Base-by-base conservation (phyloP, 2,329 filamentous ascomycete species). In the Chaetomiaceae sp. region DNA sequence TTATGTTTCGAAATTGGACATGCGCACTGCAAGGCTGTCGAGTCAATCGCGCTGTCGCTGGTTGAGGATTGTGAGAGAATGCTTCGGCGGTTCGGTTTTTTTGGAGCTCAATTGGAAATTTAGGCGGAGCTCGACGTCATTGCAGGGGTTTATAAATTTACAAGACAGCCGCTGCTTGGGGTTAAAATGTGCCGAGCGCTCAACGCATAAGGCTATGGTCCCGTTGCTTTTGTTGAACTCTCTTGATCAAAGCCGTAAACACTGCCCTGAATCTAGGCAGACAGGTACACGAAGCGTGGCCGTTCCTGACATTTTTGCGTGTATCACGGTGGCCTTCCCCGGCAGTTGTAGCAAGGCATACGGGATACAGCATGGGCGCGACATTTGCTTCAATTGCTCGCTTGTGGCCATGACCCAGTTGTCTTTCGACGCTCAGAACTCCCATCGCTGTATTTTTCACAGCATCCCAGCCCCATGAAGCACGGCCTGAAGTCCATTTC, bases 401-500 rank as follows among this genome's bases (percentile, higher is more conserved):
- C 30, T 54, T 37, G 21, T 48, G 23, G 38, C 42, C 50, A 41
- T 53, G 48, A 18, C 38, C 47, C 37, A 43, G 51, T 27, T 41
- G 48, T 41, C 49, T 50, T 48, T 51, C 48, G 54, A 52, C 49
- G 49, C 46, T 47, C 38, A 51, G 5, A 56, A 38, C 27, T 51
- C 49, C 52, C 23, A n/a, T 30, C 23, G 52, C 44, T 46, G 46
- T 49, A 29, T 42, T 36, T 49, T 33, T 48, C 42, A 46, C 46
- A 53, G 32, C 53, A 23, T 48, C 40, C 49, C 54, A 32, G 41
- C 49, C 48, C 48, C 57, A 41, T 41, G 43, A 50, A 47, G 52
- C 33, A 54, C 61, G 60, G 61, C 61, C 58, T 62, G 62, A 66
- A 65, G 64, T 65, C 60, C 64, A 62, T 59, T 73, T 68, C 69